These are phyloP conservation scores for Tolypocladium capitatum DNA, from an alignment of 2,329 filamentous ascomycete genomes.

Conservation along the genomic window DNA sequence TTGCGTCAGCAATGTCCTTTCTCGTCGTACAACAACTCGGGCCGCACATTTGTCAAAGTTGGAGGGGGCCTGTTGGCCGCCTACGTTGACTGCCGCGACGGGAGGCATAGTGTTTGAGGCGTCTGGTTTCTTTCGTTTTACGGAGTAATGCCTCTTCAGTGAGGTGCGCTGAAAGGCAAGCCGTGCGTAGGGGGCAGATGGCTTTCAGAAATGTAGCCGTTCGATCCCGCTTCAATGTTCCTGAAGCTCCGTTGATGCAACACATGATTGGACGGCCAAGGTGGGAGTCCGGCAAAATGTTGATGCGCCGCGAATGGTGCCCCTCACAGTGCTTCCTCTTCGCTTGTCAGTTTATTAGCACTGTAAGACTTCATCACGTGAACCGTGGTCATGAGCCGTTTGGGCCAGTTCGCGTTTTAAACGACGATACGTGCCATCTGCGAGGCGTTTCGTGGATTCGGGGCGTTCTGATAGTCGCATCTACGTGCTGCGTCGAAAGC, in stretches of 20 bases:
- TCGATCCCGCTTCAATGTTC: not conserved
- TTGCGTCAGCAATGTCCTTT: constrained; percentile 3
- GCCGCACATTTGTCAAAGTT: constrained; percentile 40
- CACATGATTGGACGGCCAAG: constrained; percentile 12
- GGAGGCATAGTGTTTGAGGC: constrained; percentile 24
- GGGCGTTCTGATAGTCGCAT: not conserved
- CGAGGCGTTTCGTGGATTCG: too few species aligned
- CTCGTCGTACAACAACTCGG: constrained; percentile 1
- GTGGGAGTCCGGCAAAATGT: constrained; percentile 13
- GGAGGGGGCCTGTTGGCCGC: constrained; percentile 33
- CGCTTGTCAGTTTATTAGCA: constrained; percentile 1
- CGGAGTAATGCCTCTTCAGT: not conserved
- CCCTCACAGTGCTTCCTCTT: constrained; percentile 12
- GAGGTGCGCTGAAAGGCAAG: not conserved
- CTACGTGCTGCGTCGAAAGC: not conserved
- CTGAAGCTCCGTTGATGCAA: not conserved
- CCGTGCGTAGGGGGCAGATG: not conserved
- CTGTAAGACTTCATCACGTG: constrained; percentile 23
- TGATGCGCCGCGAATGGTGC: constrained; percentile 10
- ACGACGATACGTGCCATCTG: not conserved
- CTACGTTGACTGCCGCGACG: constrained; percentile 22
- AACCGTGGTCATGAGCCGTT: constrained; percentile 16
- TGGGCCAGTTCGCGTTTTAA: constrained; percentile 10
- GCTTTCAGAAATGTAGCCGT: not conserved
- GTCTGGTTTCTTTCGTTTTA: not conserved